These are phyloP conservation scores for Colletotrichum sp. DNA, from an alignment of 2,329 filamentous ascomycete genomes.

Conservation along the genomic window DNA sequence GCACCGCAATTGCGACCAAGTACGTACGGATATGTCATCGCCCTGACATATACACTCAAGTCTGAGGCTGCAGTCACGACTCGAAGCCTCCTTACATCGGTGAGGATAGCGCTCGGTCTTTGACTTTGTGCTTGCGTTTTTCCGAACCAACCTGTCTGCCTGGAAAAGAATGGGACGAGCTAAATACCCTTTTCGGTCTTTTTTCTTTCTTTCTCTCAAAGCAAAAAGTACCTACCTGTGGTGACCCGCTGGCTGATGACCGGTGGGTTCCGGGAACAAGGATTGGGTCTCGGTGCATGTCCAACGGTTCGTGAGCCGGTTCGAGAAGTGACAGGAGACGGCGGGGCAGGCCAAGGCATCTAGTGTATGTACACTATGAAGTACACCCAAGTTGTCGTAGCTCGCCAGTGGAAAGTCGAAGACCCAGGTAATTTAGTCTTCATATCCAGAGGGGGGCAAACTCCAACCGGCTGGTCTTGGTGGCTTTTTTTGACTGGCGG, in stretches of 20 bases:
- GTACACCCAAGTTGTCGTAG: background rate
- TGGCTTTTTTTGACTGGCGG: background rate
- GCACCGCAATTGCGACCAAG: background rate
- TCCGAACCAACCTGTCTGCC: background rate
- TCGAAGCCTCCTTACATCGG: background rate
- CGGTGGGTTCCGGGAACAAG: background rate
- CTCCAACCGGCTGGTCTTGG: background rate
- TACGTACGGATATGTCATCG: background rate
- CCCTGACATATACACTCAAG: background rate
- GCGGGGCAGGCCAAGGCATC: constrained; percentile 2
- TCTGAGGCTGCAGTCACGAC: background rate
- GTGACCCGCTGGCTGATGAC: background rate
- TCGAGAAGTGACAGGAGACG: constrained; percentile 15
- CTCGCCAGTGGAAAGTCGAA: background rate
- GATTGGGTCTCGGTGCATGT: background rate
- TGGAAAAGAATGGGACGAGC: background rate
- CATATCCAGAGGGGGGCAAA: background rate
- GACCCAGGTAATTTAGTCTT: background rate
- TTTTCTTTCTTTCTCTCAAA: background rate
- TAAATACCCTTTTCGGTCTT: background rate
- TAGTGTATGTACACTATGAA: background rate
- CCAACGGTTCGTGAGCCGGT: constrained; percentile 18
- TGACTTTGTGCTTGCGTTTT: background rate
- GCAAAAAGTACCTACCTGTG: background rate
- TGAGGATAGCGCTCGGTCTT: background rate